Evolutionary conservation across 2,329 filamentous ascomycete species (phyloP).

Genomic region (Stagonosporopsis tanaceti): DNA sequence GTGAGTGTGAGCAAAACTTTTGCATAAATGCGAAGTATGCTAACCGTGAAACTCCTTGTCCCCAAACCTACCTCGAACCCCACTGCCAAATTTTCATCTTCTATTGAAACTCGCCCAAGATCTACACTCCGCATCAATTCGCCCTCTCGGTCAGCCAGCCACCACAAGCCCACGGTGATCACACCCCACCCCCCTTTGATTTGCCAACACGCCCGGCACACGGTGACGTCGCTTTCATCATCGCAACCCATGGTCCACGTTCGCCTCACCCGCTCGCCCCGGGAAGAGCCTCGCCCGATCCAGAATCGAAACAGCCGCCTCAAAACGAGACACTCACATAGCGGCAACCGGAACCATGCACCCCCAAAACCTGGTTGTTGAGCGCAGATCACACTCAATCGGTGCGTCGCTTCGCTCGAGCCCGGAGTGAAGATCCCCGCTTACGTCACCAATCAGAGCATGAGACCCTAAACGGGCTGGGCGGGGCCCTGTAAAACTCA

Average conservation of each 20-base stretch:
- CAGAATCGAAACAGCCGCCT: not conserved
- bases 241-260: not conserved
- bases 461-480: not conserved
- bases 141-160: not conserved
- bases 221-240: not conserved
- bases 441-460: constrained; percentile 16
- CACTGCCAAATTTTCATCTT: not conserved
- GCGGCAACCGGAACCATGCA: not conserved
- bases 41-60: not conserved
- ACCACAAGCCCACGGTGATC: not conserved
- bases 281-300: not conserved
- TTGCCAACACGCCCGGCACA: not conserved
- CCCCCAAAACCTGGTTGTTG: not conserved
- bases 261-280: not conserved
- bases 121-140: not conserved
- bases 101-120: not conserved
- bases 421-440: not conserved
- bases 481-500: not conserved
- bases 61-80: not conserved
- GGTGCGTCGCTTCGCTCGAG: not conserved
- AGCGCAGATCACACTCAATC: not conserved
- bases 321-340: not conserved
- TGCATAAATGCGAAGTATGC: not conserved
- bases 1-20: not conserved
- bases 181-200: not conserved